Evolutionary conservation across 306 rosid species (phyloP), one percentile per base, ranked within the genome.

Genomic region (Dryas alaskensis): DNA sequence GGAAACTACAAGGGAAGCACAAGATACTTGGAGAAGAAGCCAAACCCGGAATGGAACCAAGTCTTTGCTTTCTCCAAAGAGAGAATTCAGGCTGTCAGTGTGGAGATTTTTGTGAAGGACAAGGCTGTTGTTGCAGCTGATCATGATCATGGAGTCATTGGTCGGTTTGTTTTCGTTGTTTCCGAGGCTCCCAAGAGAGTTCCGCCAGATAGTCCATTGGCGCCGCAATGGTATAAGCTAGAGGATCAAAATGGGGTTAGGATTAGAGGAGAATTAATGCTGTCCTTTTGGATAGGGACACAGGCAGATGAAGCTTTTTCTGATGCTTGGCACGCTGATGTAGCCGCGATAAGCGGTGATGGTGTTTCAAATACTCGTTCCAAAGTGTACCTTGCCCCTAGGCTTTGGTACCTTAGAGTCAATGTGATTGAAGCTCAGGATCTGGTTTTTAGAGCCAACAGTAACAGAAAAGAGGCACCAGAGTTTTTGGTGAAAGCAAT

Each of bases 331-430:
- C 78, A 64, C 3, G 49, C 71, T 19, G 62, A 83, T 63, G 51
- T 76, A 1, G 76, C 79, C 0, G 53, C 39, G 0, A 72, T 52
- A 40, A 72, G 51, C 5, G 60, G 52, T 17, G 77, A 53, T 45
- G 45, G 19, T 39, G 55, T 57, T 31, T 53, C 27, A 2, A 52
- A 25, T 57, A 72, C 77, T 10, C 77, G 83, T 53, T 79, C 87
- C 14, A 83, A 87, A 78, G 78, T 85, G 0, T 85, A 87, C 11
- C 69, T 74, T 58, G 73, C 82, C 0, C 78, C 82, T 37, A 58
- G 57, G 68, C 74, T 79, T 79, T 79, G 78, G 78, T 78, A 78
- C 63, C 71, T 78, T 16, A 78, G 81, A 46, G 77, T 71, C 17
- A 71, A 72, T 55, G 68, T 73, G 51, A 73, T 79, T 48, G 62